These are phyloP conservation scores for Condylostoma magnum DNA, from an alignment of 169 alveolate genomes.

Conservation along the genomic window DNA sequence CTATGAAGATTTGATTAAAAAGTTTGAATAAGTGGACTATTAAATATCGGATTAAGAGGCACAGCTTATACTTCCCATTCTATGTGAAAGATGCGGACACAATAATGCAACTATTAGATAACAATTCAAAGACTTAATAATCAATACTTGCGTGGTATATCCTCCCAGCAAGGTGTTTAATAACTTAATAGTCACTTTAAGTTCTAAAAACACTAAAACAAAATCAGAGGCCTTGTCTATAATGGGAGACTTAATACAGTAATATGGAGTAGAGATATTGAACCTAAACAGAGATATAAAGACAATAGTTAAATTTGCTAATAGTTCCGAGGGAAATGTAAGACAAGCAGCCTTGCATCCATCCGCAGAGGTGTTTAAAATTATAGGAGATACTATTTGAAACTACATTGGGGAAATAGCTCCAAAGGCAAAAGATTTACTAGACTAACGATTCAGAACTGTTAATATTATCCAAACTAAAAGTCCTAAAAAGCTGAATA, in stretches of 20 bases:
- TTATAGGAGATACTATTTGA: slow-evolving; percentile 56
- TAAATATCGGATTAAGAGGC: slow-evolving; percentile 61
- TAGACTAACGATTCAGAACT: slow-evolving; percentile 39
- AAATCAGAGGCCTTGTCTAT: slow-evolving; percentile 60
- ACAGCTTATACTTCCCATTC: slow-evolving; percentile 40
- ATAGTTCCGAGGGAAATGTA: slow-evolving; percentile 46
- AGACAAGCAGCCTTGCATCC: slow-evolving; percentile 46
- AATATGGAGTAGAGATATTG: slow-evolving; percentile 40
- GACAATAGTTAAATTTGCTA: slow-evolving; percentile 49
- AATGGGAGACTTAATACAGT: slow-evolving; percentile 30
- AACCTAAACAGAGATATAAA: slow-evolving; percentile 40
- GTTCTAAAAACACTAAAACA: slow-evolving; percentile 60
- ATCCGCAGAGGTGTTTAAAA: slow-evolving; percentile 51
- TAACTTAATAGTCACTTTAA: slow-evolving; percentile 39
- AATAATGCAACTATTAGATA: slow-evolving; percentile 56
- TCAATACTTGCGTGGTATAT: slow-evolving; percentile 37
- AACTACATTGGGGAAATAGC: slow-evolving; percentile 45
- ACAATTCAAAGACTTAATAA: slow-evolving; percentile 42
- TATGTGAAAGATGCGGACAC: slow-evolving; percentile 63
- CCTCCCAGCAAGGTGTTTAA: slow-evolving; percentile 45
- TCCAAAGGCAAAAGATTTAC: slow-evolving; percentile 43
- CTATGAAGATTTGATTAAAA: slow-evolving; percentile 35
- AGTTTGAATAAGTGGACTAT: slow-evolving; percentile 36
- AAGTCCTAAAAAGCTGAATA: neutral
- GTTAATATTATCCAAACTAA: neutral